Evolutionary conservation across 208 protist species (phyloP), one percentile per base, ranked within the genome.

Genomic region (Leishmania lainsoni): DNA sequence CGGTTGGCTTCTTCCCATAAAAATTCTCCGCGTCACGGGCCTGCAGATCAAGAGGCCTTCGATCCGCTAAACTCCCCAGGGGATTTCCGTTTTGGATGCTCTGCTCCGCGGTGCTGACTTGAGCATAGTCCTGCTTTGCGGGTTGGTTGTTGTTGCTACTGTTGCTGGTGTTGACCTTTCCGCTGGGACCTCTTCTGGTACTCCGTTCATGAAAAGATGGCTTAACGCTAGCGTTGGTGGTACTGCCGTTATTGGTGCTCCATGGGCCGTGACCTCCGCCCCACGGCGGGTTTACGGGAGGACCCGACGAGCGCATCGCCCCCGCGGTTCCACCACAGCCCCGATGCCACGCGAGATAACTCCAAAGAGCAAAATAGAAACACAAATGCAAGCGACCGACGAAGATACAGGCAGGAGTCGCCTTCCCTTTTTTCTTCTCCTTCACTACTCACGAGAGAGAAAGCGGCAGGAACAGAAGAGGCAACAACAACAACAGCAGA

Each of bases 11-110:
- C 42, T 76, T 74, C 10, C 54, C 75, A 48, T 84, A 84, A 48
- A 87, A 88, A 54, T 79, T 83, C 12, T 81, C 84, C 14, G 61
- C 66, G 32, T 84, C 84, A 8, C 81, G 81, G 8, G 76, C 71
- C 79, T 86, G 87, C 5, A 84, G 81, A 45, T 88, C 84, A 20
- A 78, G 81, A n/a, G 20, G 85, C 14, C 52, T 73, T 4, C 56
- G 82, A 78, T 65, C 54, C 6, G 65, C 59, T 22, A 59, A 76
- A 20, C 69, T 29, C 2, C 45, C 69, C 8, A 52, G 26, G 5
- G 69, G 69, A 73, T 54, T 16, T 6, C 5, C 49, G 0, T 26
- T 85, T 68, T 22, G 65, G 29, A 56, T 85, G 35, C 32, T 68
- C 51, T 56, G 35, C 32, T 49, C 76, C 54, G 32, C 48, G 20